phyloP scores from a whole-genome alignment of 495 filamentous ascomycete species.

The Lasiosphaeris hirsuta region DNA sequence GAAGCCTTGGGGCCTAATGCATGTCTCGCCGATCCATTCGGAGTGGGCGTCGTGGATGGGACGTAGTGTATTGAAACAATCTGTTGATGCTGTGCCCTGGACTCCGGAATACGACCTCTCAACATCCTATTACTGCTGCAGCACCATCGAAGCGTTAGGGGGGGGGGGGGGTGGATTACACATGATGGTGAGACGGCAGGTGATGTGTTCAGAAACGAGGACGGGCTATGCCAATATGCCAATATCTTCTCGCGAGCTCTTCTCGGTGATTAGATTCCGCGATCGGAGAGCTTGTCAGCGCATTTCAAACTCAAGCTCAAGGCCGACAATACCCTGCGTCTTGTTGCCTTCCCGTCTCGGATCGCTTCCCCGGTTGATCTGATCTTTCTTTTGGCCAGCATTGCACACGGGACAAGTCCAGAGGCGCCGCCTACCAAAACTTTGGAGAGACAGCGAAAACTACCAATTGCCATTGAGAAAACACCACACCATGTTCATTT shows the following conservation, averaged over 20 bases:
- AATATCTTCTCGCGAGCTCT: not conserved
- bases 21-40: constrained; percentile 8
- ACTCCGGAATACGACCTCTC: constrained; percentile 5
- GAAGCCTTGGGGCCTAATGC: not conserved
- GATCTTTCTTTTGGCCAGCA: not conserved
- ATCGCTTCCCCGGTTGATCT: constrained; percentile 1
- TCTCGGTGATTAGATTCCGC: constrained; percentile 2
- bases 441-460: not conserved
- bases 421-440: not conserved
- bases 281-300: not conserved
- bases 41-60: not conserved
- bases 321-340: constrained; percentile 7
- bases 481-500: not conserved
- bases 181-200: not conserved
- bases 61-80: not conserved
- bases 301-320: not conserved
- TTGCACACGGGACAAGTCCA: too few relatives aligned
- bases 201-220: not conserved
- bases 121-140: not conserved
- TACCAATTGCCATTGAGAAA: not conserved
- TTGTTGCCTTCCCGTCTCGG: constrained; percentile 10
- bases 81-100: not conserved
- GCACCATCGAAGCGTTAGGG: too few relatives aligned
- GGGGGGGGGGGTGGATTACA: not conserved
- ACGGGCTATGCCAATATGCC: not conserved